Conservation (phyloP, 169 alveolate species). For the Prorocentrum cordatum region DNA sequence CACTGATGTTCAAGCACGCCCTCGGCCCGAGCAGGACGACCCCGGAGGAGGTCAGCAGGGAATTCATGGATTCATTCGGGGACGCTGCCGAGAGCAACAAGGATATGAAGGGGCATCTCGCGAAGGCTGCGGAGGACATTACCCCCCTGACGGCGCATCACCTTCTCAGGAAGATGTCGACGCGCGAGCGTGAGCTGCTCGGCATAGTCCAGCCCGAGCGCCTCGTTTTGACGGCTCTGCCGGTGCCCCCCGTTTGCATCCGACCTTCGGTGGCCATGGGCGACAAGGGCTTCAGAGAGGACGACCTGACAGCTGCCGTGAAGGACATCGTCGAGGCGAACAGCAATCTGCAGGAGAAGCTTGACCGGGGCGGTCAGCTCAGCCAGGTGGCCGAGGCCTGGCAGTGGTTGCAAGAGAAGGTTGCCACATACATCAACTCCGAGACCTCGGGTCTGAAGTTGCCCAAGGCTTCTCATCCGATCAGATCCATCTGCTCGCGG, state of each 20-base stretch:
- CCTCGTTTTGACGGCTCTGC: conserved; percentile 84
- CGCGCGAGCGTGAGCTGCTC: conserved; percentile 85
- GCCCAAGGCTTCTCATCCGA: conserved; percentile 53
- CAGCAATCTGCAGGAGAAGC: not conserved
- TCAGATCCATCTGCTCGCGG: conserved; percentile 81
- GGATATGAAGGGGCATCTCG: not conserved
- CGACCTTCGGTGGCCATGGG: conserved; percentile 79
- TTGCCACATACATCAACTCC: not conserved
- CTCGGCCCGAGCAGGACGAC: not conserved
- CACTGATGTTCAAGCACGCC: conserved; percentile 2
- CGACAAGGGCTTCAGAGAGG: conserved; percentile 9
- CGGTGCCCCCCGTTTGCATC: conserved; percentile 90
- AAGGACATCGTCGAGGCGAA: conserved; percentile 28
- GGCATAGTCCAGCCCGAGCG: conserved; percentile 86
- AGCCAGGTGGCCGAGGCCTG: conserved; percentile 43
- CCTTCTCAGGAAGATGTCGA: conserved; percentile 84
- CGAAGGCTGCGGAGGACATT: conserved; percentile 80
- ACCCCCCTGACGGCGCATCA: conserved; percentile 80
- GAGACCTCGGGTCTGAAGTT: conserved; percentile 13
- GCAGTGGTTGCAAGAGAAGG: not conserved
- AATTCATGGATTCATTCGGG: not conserved
- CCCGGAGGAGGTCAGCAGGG: conserved; percentile 27
- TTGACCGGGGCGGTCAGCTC: conserved; percentile 15
- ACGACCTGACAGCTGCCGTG: conserved; percentile 21
- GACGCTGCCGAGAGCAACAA: not conserved